A percentile compares a stretch with the other conserved stretches of the same genome.
phyloP scores from a whole-genome alignment of 306 rosid species.

The Geum urbanum region DNA sequence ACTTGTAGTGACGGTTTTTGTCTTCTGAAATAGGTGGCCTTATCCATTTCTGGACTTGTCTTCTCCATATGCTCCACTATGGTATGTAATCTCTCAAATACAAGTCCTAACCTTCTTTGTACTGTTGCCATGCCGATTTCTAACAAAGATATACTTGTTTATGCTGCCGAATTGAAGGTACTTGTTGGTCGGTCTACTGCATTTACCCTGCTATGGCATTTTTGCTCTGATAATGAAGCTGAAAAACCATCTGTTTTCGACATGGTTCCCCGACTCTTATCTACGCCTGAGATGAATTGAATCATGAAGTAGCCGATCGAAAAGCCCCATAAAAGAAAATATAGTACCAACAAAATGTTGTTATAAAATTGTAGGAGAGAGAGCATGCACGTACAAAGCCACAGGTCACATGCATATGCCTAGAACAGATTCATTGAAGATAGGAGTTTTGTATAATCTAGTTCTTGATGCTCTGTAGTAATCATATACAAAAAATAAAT shows the following conservation, averaged over 20 bases:
- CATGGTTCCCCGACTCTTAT: slow-evolving; percentile 56
- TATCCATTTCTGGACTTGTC: slow-evolving; percentile 96
- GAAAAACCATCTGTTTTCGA: slow-evolving; percentile 62
- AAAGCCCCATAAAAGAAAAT: slow-evolving; percentile 9
- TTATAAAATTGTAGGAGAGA: slow-evolving; percentile 20
- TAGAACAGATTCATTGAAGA: slow-evolving; percentile 8
- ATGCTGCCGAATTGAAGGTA: slow-evolving; percentile 45
- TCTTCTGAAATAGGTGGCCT: slow-evolving; percentile 76
- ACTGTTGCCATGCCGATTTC: slow-evolving; percentile 18
- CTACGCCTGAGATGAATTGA: slow-evolving; percentile 44
- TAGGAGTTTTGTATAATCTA: slow-evolving; percentile 9
- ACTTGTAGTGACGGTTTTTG: slow-evolving; percentile 2
- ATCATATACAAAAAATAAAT: slow-evolving; percentile 16
- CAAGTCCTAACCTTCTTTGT: slow-evolving; percentile 1
- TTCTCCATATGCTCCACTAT: slow-evolving; percentile 68
- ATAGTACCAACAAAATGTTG: background rate
- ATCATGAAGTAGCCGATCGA: slow-evolving; percentile 11
- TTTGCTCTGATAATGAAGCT: slow-evolving; percentile 70
- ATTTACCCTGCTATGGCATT: slow-evolving; percentile 88
- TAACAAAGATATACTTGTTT: background rate
- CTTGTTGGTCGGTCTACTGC: slow-evolving; percentile 73
- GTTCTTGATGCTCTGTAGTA: slow-evolving; percentile 19
- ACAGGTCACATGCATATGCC: slow-evolving; percentile 16
- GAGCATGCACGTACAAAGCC: slow-evolving; percentile 1
- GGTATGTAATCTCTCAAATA: slow-evolving; percentile 44